Conservation (phyloP, 2,329 filamentous ascomycete genomes). For the Onygenales sp. region DNA sequence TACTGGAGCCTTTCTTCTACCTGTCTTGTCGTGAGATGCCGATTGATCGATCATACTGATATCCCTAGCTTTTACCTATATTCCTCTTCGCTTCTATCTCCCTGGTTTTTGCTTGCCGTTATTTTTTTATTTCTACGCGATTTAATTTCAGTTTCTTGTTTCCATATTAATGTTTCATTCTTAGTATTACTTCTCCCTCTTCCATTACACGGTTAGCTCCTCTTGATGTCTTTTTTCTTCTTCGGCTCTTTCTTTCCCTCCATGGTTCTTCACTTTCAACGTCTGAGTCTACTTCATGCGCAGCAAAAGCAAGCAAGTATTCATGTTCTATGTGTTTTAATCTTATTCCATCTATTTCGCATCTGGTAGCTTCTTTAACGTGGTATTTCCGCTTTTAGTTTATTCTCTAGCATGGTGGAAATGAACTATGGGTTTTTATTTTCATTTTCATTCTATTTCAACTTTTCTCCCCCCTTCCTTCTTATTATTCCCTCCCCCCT, state of each 20-base stretch:
- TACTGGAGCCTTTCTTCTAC: not conserved
- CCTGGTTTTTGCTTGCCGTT: not conserved
- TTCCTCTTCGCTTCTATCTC: not conserved
- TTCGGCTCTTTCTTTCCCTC: slow-evolving; percentile 7
- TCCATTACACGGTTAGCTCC: not conserved
- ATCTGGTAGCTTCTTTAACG: slow-evolving; percentile 11
- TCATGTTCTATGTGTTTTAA: slow-evolving; percentile 17
- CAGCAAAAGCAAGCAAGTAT: slow-evolving; percentile 15
- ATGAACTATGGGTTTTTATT: slow-evolving; percentile 15
- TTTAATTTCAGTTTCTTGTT: not conserved
- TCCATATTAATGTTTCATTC: not conserved
- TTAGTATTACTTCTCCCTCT: not conserved
- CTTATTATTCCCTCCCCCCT: not conserved
- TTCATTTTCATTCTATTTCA: slow-evolving; percentile 12
- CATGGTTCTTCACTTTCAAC: not conserved
- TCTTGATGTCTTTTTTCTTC: not conserved
- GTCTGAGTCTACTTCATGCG: not conserved
- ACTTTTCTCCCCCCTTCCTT: not conserved
- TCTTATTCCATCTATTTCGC: slow-evolving; percentile 22
- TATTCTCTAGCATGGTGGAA: not conserved
- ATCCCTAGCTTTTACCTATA: not conserved
- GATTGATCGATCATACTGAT: not conserved
- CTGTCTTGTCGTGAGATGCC: not conserved
- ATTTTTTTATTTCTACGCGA: not conserved
- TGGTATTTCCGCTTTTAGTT: not conserved